Percentiles rank a stretch among this genome's conserved stretches.
Conservation (phyloP, 768 basidiomycete genomes). For the Dioszegia crocea region DNA sequence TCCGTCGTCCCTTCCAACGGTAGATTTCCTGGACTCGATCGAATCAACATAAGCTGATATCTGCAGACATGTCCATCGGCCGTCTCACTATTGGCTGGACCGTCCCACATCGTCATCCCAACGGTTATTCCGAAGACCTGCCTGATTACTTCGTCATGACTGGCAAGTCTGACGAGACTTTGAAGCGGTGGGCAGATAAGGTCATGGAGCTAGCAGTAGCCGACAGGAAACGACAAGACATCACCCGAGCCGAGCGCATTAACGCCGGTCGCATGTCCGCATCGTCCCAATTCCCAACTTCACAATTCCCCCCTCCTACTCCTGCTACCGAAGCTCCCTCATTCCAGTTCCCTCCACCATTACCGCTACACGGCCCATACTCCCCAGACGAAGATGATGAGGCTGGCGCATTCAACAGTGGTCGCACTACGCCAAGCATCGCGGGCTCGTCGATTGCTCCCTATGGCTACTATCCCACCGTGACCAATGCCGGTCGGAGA, state of each 20-base stretch:
- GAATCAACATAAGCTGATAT: background rate
- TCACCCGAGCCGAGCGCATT: conserved; percentile 54
- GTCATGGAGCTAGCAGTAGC: conserved; percentile 73
- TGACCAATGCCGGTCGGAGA: conserved; percentile 58
- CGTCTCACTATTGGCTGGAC: conserved; percentile 18
- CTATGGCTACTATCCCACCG: conserved; percentile 64
- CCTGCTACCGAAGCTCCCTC: conserved; percentile 42
- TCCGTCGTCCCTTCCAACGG: conserved; percentile 64
- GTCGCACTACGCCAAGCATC: conserved; percentile 36
- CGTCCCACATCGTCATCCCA: conserved; percentile 18
- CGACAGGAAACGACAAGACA: conserved; percentile 52
- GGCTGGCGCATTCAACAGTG: conserved; percentile 26
- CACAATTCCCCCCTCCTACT: conserved; percentile 43
- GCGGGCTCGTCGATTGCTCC: conserved; percentile 10
- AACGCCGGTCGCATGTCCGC: conserved; percentile 53
- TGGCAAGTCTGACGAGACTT: conserved; percentile 85
- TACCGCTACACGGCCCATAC: conserved; percentile 13
- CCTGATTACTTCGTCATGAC: conserved; percentile 90
- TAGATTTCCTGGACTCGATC: conserved; percentile 20
- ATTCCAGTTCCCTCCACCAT: conserved; percentile 40
- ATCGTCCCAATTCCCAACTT: conserved; percentile 50
- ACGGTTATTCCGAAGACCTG: conserved; percentile 18
- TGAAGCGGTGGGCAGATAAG: conserved; percentile 84
- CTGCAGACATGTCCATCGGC: conserved; percentile 17
- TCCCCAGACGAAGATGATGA: conserved; percentile 65